Evolutionary conservation across 2,329 filamentous ascomycete species (phyloP), one percentile per base, ranked within the genome.

Genomic region (Chrysoporthe deuterocubensis): DNA sequence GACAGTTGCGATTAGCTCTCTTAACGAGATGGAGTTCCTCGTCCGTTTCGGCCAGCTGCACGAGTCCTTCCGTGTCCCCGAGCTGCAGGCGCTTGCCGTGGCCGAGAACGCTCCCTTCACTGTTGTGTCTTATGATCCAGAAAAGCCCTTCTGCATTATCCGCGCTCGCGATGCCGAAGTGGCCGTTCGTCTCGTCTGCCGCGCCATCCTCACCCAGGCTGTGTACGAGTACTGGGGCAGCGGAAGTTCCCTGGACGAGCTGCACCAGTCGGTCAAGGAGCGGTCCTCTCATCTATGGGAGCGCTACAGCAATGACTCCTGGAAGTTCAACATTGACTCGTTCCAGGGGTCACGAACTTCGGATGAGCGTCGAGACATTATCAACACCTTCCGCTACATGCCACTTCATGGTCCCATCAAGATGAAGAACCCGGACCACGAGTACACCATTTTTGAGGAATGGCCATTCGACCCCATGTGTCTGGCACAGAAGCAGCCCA

Each of bases 201-300:
- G 95, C 71, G 93, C 92, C 59, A 92, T 98, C 72, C 85, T 98
- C 62, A 88, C 89, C 34, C 92, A 94, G 79, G 89, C 88, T 58
- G 92, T 98, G 72, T 92, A 96, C 81, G 93, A 96, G 76, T 87
- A 97, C 71, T 98, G 96, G 95, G 95, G 92, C 21, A 81, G 83
- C 46, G 94, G 91, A 16, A 74, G 81, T 13, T 89, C 84, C 58
- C 90, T 96, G 74, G 81, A 88, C 2, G 82, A 85, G 57, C 84
- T 97, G 2, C 93, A 97, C 75, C 79, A 81, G 58, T 85, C 88
- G 65, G 84, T 97, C 67, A 85, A 83, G 70, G 75, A 75, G 8
- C 81, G 82, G 50, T 91, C 92, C 0, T 74, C 84, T 3, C 81
- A 88, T 65, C 81, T 89, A 68, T 97, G 94, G 94, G 73, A 82